Percentiles rank a stretch among this genome's conserved stretches.
Evolutionary conservation across 805 yeast species (phyloP).

Genomic region (Candida namnaoensis): DNA sequence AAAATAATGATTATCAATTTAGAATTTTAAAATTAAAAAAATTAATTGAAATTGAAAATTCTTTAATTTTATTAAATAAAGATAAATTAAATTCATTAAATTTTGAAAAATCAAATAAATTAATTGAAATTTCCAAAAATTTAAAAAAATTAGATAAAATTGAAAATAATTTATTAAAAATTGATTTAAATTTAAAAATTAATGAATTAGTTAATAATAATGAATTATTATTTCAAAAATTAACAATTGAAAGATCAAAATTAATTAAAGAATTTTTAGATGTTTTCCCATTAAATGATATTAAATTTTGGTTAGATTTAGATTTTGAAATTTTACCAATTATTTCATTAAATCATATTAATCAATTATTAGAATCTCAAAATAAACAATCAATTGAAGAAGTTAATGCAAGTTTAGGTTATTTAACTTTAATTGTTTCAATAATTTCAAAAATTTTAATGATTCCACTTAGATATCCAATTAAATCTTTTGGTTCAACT

Average conservation of each 20-base stretch:
- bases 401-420: conserved; percentile 25
- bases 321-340: conserved; percentile 19
- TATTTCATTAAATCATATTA: conserved; percentile 7
- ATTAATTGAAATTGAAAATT: no score
- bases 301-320: conserved; percentile 10
- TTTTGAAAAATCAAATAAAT: not conserved
- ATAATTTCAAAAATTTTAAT: conserved; percentile 23
- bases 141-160: conserved; percentile 8
- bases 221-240: conserved; percentile 9
- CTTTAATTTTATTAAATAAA: no score
- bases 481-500: conserved; percentile 28
- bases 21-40: not conserved
- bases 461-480: conserved; percentile 29
- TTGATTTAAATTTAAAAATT: not conserved
- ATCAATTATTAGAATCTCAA: conserved; percentile 5
- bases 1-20: not conserved
- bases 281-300: conserved; percentile 24
- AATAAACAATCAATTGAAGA: conserved; percentile 11
- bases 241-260: conserved; percentile 9
- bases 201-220: conserved; percentile 5
- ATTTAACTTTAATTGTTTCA: conserved; percentile 21
- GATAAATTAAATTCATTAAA: no score
- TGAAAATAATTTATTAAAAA: not conserved
- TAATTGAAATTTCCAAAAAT: not conserved
- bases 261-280: conserved; percentile 13